Conservation (phyloP, 2,329 filamentous ascomycete species). For the Aureobasidium mangrovei region DNA sequence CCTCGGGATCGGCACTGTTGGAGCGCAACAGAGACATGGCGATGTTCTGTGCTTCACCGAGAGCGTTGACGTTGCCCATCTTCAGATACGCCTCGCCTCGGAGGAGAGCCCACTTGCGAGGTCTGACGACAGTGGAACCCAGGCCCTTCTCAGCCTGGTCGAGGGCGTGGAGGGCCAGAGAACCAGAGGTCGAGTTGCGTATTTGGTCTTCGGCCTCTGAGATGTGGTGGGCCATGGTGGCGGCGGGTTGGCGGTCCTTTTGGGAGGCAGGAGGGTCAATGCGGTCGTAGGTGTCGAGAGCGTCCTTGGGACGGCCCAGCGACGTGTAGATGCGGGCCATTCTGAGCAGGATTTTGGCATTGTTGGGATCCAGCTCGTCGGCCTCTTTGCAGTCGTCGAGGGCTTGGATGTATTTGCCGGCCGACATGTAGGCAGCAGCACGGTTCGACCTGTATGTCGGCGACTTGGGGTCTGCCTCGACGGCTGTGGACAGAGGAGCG, state of each 20-base stretch:
- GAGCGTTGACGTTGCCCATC: conserved; percentile 80
- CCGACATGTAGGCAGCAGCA: conserved; percentile 87
- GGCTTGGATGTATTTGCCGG: conserved; percentile 67
- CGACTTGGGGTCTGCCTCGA: conserved; percentile 77
- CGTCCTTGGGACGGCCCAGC: conserved; percentile 78
- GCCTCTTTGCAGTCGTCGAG: conserved; percentile 80
- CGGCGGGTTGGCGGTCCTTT: conserved; percentile 76
- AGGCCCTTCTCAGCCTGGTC: conserved; percentile 81
- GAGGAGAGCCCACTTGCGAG: conserved; percentile 90
- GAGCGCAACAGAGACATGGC: conserved; percentile 77
- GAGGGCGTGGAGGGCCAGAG: conserved; percentile 85
- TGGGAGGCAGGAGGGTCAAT: conserved; percentile 73
- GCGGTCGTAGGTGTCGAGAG: conserved; percentile 68
- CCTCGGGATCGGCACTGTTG: conserved; percentile 90
- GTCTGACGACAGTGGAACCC: conserved; percentile 64
- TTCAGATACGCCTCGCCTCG: conserved; percentile 84
- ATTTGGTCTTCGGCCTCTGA: conserved; percentile 70
- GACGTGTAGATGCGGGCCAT: conserved; percentile 84
- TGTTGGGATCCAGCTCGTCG: conserved; percentile 73
- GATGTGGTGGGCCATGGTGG: conserved; percentile 77
- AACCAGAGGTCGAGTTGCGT: conserved; percentile 65
- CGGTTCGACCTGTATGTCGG: conserved; percentile 90
- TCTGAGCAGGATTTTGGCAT: conserved; percentile 79
- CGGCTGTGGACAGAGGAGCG: conserved; percentile 47
- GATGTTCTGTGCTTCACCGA: conserved; percentile 87